A percentile compares a stretch with the other conserved stretches of the same genome.
These are phyloP conservation scores for Melanomma pulvis-pyrius DNA, from an alignment of 495 filamentous ascomycete species.

Conservation along the genomic window DNA sequence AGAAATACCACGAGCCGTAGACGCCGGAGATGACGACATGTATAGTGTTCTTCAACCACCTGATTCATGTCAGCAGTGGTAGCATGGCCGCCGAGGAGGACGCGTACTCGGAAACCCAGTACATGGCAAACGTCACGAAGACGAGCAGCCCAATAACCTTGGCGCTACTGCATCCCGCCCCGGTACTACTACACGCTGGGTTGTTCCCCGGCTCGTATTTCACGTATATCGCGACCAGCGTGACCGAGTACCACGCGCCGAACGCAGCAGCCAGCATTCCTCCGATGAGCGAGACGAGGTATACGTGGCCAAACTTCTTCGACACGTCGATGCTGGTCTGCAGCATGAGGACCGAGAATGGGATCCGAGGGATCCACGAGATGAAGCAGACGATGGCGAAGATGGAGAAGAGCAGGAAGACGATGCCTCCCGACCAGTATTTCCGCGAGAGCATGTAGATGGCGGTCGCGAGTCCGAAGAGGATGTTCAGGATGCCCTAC, in stretches of 20 bases:
- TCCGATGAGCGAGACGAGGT: slow-evolving; percentile 78
- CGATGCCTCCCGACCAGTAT: slow-evolving; percentile 80
- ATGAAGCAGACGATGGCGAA: slow-evolving; percentile 80
- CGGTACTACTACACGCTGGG: slow-evolving; percentile 64
- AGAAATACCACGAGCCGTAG: slow-evolving; percentile 94
- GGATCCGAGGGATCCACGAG: slow-evolving; percentile 84
- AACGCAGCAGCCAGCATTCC: slow-evolving; percentile 75
- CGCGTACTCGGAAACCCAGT: slow-evolving; percentile 70
- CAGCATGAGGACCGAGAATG: slow-evolving; percentile 87
- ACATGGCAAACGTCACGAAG: slow-evolving; percentile 85
- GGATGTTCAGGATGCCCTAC: slow-evolving; percentile 37
- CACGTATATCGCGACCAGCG: slow-evolving; percentile 69
- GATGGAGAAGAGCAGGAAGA: slow-evolving; percentile 79
- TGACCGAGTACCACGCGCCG: slow-evolving; percentile 63
- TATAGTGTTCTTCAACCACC: slow-evolving; percentile 85
- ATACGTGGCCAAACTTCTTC: slow-evolving; percentile 80
- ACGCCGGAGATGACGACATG: slow-evolving; percentile 86
- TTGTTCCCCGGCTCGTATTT: slow-evolving; percentile 74
- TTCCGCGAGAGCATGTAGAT: slow-evolving; percentile 67
- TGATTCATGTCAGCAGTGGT: background rate
- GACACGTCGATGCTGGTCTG: slow-evolving; percentile 85
- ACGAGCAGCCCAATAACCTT: slow-evolving; percentile 83
- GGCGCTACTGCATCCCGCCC: slow-evolving; percentile 69
- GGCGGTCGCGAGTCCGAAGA: slow-evolving; percentile 66
- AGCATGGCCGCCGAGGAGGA: background rate